Evolutionary conservation across 2,329 filamentous ascomycete genomes (phyloP).

Genomic region (Pseudogymnoascus sp.): DNA sequence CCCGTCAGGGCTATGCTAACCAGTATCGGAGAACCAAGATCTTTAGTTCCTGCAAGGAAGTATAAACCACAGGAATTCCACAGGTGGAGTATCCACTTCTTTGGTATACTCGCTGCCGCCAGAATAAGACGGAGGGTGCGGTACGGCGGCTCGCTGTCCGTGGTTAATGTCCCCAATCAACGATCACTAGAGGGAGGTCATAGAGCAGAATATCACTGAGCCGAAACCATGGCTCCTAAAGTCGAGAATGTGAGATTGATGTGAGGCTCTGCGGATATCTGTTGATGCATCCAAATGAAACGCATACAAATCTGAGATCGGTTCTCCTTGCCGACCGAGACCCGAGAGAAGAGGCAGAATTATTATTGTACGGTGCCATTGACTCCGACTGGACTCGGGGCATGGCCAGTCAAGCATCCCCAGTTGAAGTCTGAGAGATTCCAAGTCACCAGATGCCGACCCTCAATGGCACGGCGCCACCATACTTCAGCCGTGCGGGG

Average conservation of each 20-base stretch:
- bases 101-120: not conserved
- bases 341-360: not conserved
- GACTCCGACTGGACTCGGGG: not conserved
- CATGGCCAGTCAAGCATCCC: not conserved
- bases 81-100: not conserved
- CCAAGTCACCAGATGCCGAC: not conserved
- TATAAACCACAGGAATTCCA: not conserved
- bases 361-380: not conserved
- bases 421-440: not conserved
- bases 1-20: not conserved
- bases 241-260: not conserved
- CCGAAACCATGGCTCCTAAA: not conserved
- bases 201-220: not conserved
- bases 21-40: not conserved
- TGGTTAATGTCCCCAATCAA: not conserved
- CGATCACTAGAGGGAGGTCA: not conserved
- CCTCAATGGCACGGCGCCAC: not conserved
- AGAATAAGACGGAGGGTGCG: constrained; percentile 4
- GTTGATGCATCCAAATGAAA: not conserved
- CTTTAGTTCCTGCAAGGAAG: not conserved
- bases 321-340: not conserved
- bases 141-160: constrained; percentile 4
- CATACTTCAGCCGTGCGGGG: not conserved
- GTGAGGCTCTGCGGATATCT: not conserved
- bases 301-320: not conserved